phyloP scores from a whole-genome alignment of 192 early-diverging fungal genomes.

The Coemansia sp. region DNA sequence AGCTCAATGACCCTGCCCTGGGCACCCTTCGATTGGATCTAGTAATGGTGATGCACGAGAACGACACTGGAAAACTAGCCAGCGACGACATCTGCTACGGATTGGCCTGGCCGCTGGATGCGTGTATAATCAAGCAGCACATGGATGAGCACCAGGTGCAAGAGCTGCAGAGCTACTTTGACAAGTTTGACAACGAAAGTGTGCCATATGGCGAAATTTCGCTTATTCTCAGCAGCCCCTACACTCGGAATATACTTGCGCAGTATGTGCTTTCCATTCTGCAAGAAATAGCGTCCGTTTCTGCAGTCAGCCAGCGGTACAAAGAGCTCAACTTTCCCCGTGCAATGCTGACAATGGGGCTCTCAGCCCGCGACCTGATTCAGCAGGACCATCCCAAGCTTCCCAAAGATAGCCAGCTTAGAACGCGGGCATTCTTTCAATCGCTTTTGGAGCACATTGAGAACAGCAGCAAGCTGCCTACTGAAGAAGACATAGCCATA shows the following conservation, averaged over 20 bases:
- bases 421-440: conserved; percentile 20
- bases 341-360: conserved; percentile 33
- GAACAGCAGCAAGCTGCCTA: conserved; percentile 11
- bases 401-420: conserved; percentile 15
- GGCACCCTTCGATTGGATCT: conserved; percentile 44
- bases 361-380: conserved; percentile 23
- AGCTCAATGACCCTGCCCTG: conserved; percentile 21
- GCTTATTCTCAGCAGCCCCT: conserved; percentile 45
- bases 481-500: conserved; percentile 9
- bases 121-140: conserved; percentile 27
- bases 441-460: conserved; percentile 19
- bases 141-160: conserved; percentile 31
- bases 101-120: conserved; percentile 41
- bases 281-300: conserved; percentile 28
- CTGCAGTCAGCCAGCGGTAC: conserved; percentile 22
- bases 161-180: conserved; percentile 40
- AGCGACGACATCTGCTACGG: conserved; percentile 34
- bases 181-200: conserved; percentile 20
- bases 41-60: conserved; percentile 39
- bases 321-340: conserved; percentile 26
- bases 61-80: conserved; percentile 16
- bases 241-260: conserved; percentile 34
- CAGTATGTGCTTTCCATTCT: conserved; percentile 33
- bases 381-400: conserved; percentile 14
- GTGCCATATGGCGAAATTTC: conserved; percentile 46